phyloP scores from a whole-genome alignment of 1,284 basidiomycete genomes.

The Wolfiporia cocos region DNA sequence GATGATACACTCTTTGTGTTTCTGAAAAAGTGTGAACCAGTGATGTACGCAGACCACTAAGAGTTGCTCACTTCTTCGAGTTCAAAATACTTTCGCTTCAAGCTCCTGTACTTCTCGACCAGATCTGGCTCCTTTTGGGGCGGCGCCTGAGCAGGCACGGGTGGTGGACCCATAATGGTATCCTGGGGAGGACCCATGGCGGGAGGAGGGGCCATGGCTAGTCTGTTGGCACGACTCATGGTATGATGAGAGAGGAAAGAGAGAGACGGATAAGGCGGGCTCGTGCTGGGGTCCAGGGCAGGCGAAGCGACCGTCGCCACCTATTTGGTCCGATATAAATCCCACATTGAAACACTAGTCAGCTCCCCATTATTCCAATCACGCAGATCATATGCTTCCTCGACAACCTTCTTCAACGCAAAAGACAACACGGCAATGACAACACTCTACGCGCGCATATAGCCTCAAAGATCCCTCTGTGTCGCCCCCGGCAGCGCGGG shows the following conservation, averaged over 20 bases:
- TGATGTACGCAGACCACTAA: neutral
- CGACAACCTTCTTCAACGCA: neutral
- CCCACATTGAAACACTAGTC: conserved; percentile 20
- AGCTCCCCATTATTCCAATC: conserved; percentile 8
- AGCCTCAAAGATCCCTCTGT: no score
- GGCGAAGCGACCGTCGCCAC: conserved; percentile 24
- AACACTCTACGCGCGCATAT: no score
- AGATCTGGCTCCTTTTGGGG: conserved; percentile 35
- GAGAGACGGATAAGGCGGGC: conserved; percentile 12
- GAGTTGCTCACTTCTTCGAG: conserved; percentile 52
- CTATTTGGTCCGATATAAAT: conserved; percentile 23
- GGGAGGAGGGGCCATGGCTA: conserved; percentile 22
- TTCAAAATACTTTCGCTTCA: conserved; percentile 58
- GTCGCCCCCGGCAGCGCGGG: neutral
- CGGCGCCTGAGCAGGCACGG: conserved; percentile 30
- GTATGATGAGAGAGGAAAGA: conserved; percentile 14
- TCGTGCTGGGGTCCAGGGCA: conserved; percentile 15
- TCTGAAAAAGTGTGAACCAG: no score
- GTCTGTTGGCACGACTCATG: conserved; percentile 25
- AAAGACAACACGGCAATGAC: no score
- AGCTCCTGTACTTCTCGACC: conserved; percentile 54
- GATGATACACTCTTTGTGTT: conserved; percentile 47
- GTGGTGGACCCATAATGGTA: conserved; percentile 43
- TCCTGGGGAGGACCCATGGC: conserved; percentile 28
- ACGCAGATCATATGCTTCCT: conserved; percentile 9